Evolutionary conservation across 208 protist species (phyloP).

Genomic region (Acanthamoeba lenticulata): DNA sequence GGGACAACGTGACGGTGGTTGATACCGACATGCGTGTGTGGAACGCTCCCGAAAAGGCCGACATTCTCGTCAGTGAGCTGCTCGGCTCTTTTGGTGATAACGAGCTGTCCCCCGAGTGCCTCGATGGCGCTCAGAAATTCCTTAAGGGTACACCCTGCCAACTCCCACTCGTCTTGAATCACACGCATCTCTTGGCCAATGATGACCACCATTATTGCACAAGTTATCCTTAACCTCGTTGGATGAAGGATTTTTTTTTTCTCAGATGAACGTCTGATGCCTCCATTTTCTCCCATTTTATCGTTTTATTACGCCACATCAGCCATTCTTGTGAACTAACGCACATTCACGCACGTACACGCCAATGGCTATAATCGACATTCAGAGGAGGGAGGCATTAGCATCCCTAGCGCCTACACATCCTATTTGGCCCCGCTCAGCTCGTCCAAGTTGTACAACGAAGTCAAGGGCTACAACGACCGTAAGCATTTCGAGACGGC

Average conservation of each 20-base stretch:
- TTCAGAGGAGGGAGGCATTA: conserved; percentile 76
- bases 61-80: conserved; percentile 97
- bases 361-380: no score
- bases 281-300: no score
- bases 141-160: conserved; percentile 76
- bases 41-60: conserved; percentile 85
- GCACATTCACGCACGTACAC: no score
- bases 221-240: not conserved
- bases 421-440: conserved; percentile 89
- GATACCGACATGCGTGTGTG: conserved; percentile 87
- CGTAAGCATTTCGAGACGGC: conserved; percentile 87
- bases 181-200: not conserved
- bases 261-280: not conserved
- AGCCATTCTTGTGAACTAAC: no score
- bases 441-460: conserved; percentile 83
- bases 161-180: not conserved
- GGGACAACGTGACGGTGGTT: conserved; percentile 93
- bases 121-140: conserved; percentile 93
- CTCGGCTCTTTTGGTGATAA: conserved; percentile 99
- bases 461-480: conserved; percentile 79
- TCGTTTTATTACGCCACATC: no score
- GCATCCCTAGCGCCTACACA: conserved; percentile 85
- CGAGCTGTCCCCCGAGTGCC: conserved; percentile 99
- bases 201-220: conserved; percentile 22
- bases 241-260: not conserved